Conservation (phyloP, 345 rosid genomes). For the Excoecaria cochinchinensis region DNA sequence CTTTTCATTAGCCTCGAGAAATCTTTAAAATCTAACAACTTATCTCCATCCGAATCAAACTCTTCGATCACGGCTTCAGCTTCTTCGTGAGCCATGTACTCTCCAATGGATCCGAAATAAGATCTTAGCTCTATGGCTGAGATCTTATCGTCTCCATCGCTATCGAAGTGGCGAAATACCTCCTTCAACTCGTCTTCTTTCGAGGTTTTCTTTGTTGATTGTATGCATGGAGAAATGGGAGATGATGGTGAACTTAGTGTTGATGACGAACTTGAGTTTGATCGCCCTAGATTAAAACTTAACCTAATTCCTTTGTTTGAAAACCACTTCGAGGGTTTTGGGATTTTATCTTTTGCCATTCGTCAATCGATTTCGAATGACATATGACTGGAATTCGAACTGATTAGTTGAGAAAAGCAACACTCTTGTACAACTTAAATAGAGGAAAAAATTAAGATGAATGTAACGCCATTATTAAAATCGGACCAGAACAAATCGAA, state of each 20-base stretch:
- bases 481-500: too few species aligned
- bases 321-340: slow-evolving; percentile 38
- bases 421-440: neutral
- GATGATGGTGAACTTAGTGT: slow-evolving; percentile 18
- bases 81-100: slow-evolving; percentile 54
- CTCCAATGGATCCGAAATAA: slow-evolving; percentile 73
- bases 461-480: too few species aligned
- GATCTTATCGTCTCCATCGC: slow-evolving; percentile 71
- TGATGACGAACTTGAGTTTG: slow-evolving; percentile 23
- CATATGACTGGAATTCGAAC: neutral
- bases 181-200: slow-evolving; percentile 44
- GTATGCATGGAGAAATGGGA: slow-evolving; percentile 11
- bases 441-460: neutral
- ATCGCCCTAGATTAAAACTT: slow-evolving; percentile 24
- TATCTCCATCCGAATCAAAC: slow-evolving; percentile 66
- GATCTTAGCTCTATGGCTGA: slow-evolving; percentile 65
- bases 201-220: neutral
- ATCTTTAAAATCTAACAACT: slow-evolving; percentile 60
- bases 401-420: neutral
- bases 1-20: slow-evolving; percentile 58
- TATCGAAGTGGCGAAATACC: slow-evolving; percentile 69
- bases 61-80: slow-evolving; percentile 57
- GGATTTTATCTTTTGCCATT: slow-evolving; percentile 26
- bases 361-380: neutral
- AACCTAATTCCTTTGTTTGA: slow-evolving; percentile 28